Evolutionary conservation across 2,329 filamentous ascomycete species (phyloP), one percentile per base, ranked within the genome.

Genomic region (Acrodontium crateriforme): DNA sequence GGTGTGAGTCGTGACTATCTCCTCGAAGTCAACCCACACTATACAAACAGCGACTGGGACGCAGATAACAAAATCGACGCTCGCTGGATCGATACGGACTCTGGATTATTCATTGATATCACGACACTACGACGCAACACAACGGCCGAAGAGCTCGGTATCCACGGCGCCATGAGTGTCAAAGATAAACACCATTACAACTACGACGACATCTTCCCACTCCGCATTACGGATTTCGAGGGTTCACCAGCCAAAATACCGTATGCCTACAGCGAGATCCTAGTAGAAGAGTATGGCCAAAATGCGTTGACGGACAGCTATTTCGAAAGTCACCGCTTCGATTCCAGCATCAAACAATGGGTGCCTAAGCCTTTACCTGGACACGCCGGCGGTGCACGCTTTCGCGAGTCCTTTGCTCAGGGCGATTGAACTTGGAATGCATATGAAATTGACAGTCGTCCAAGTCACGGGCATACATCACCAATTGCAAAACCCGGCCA

Each of bases 41-140:
- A 62, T 40, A 58, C 63, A 31, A 50, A 54, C 13, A 55, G 53
- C 2, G 57, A 49, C 1, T 28, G 49, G 4, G 70, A 74, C 38
- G 47, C 30, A 9, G 39, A 59, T 26, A 74, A 74, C 35, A 56
- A 65, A 17, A 74, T 74, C 29, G 69, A 74, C 41, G 69, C 63
- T 7, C 56, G 70, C 13, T 74, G 68, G 68, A 70, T 74, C 35
- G 69, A 74, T 41, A 70, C 56, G 12, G 53, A 60, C 1, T 71
- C 63, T 1, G 70, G 70, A 0, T 47, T 74, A 1, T 74, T 71
- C 40, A 71, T 74, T 39, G 70, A 74, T 42, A 70, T 74, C 34
- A 73, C 69, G 0, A 63, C 67, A 5, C 53, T 74, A 4, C 56
- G 67, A 27, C 55, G 55, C 8, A 61, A 69, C 35, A 40, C 53